Evolutionary conservation across 768 basidiomycete genomes (phyloP).

Genomic region (Phaffia australis): DNA sequence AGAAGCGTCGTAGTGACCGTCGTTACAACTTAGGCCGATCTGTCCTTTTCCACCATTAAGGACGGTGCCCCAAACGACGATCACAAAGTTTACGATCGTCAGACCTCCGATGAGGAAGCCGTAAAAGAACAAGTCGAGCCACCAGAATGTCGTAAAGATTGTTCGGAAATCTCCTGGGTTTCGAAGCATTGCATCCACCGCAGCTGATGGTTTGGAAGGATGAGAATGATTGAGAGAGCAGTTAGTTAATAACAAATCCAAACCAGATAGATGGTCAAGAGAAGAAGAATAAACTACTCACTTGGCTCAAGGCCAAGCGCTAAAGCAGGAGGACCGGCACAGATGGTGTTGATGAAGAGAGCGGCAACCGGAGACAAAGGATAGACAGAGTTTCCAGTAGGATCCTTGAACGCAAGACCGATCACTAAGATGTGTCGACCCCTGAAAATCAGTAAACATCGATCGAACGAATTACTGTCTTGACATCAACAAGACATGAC

Average conservation of each 20-base stretch:
- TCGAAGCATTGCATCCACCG: slow-evolving; percentile 46
- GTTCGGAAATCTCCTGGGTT: slow-evolving; percentile 40
- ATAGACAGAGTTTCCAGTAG: slow-evolving; percentile 45
- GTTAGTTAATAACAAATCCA: slow-evolving; percentile 8
- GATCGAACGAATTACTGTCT: background rate
- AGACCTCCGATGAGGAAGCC: slow-evolving; percentile 37
- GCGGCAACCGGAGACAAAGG: slow-evolving; percentile 48
- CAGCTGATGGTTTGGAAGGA: slow-evolving; percentile 38
- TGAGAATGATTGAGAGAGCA: background rate
- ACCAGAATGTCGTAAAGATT: slow-evolving; percentile 39
- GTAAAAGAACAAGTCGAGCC: slow-evolving; percentile 39
- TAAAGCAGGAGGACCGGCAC: slow-evolving; percentile 48
- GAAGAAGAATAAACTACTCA: too few relatives aligned
- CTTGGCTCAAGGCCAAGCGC: slow-evolving; percentile 46
- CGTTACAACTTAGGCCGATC: background rate
- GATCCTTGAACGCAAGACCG: slow-evolving; percentile 50
- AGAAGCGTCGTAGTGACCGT: slow-evolving; percentile 18
- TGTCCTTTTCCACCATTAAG: slow-evolving; percentile 9
- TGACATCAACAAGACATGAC: background rate
- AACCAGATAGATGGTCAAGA: background rate
- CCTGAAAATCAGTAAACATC: background rate
- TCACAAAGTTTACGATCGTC: slow-evolving; percentile 37
- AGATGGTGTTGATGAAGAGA: slow-evolving; percentile 38
- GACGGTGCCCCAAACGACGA: slow-evolving; percentile 27
- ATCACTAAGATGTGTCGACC: slow-evolving; percentile 36